Base-by-base conservation (phyloP, 2,329 filamentous ascomycete species). In the Dactylellina haptotyla region DNA sequence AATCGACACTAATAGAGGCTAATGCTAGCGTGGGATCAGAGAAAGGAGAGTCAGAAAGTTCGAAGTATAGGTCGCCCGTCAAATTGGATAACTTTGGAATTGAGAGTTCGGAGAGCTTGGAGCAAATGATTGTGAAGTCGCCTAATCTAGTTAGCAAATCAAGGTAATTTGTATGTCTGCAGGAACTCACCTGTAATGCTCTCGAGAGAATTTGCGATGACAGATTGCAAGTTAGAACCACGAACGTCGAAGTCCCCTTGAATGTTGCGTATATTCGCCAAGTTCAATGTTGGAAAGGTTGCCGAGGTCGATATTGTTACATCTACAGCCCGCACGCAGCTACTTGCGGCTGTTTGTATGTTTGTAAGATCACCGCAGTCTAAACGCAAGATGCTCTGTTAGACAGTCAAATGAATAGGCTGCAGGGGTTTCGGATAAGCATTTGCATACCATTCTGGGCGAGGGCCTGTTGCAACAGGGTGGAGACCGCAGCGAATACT, bases 41-140 rank as follows among this genome's bases (percentile, higher is more conserved):
- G 3, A 67, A 26, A 37, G 64, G 54, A 14, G 64, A 69, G 3
- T 30, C 37, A 0, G 45, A 54, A 10, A 61, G 26, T 2, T 54
- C 16, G 20, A 69, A 46, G 16, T 45, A 54, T n/a, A 69, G 34
- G n/a, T 69, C 64, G 10, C 53, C 64, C 6, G 32, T 51, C 4
- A 69, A 37, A 30, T 41, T 61, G 8, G 26, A 69, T 69, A 54
- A 28, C 9, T 46, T 39, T 3, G 45, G 25, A 26, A 54, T 28
- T 10, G 16, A 12, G 4, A 69, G 26, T 2, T 41, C 12, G 1
- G 53, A 59, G 5, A 69, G 14, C 10, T 39, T 39, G 8, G 54
- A 54, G 2, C 54, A 69, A 16, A 32, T 16, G 3, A 69, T 59
- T 8, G 64, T 69, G 12, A 69, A 69, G 14, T 69, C 64, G 46